phyloP scores from a whole-genome alignment of 805 yeast genomes.

The Debaryomyces tyrocola region DNA sequence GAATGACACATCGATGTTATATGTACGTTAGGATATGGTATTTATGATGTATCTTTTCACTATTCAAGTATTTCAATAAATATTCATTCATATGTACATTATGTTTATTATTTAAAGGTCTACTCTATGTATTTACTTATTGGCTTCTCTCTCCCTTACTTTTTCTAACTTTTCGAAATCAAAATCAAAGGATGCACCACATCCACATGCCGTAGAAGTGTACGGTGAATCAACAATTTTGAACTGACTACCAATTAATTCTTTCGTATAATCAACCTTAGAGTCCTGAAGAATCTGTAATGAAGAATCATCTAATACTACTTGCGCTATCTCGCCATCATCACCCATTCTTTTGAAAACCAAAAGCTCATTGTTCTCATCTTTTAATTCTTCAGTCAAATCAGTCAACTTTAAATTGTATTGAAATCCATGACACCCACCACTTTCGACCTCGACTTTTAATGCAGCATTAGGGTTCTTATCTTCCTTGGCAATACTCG shows the following conservation, averaged over 20 bases:
- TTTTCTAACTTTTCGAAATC: constrained; percentile 44
- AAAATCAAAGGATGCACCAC: constrained; percentile 48
- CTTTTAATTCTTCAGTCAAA: constrained; percentile 32
- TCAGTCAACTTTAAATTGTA: constrained; percentile 69
- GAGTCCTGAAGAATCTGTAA: constrained; percentile 81
- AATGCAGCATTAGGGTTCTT: constrained; percentile 61
- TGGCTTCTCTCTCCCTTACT: constrained; percentile 5
- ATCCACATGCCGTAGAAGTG: constrained; percentile 55
- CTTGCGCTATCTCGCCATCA: constrained; percentile 45
- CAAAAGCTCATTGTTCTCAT: constrained; percentile 36
- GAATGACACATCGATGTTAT: too few relatives aligned
- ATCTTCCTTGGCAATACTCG: constrained; percentile 52
- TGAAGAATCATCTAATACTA: constrained; percentile 78
- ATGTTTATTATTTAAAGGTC: background rate
- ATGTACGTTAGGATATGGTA: background rate
- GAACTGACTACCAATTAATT: constrained; percentile 91
- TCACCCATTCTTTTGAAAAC: constrained; percentile 67
- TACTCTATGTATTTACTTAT: background rate
- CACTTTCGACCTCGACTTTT: constrained; percentile 81
- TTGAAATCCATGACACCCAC: constrained; percentile 98
- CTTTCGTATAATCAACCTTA: constrained; percentile 84
- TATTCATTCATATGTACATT: constrained; percentile 1
- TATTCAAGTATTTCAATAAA: constrained; percentile 1
- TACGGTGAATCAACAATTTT: constrained; percentile 89
- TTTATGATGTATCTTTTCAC: background rate